Evolutionary conservation across 1,139 yeast species (phyloP).

Genomic region (Lodderomyces theae): DNA sequence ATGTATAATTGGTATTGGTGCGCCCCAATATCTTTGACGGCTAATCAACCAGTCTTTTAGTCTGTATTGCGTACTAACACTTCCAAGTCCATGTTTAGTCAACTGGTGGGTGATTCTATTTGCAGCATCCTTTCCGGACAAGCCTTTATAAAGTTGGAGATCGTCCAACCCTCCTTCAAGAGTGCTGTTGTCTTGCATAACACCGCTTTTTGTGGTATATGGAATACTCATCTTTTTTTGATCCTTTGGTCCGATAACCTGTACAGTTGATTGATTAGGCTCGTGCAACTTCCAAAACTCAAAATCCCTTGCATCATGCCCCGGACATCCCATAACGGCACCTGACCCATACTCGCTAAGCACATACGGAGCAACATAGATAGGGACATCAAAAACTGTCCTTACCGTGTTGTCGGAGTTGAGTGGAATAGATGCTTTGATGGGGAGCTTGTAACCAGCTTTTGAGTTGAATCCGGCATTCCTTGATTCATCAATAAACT

Average conservation of each 20-base stretch:
- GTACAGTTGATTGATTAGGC: constrained; percentile 41
- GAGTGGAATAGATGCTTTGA: constrained; percentile 64
- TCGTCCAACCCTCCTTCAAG: constrained; percentile 27
- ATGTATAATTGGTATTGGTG: constrained; percentile 93
- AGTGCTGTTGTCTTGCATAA: constrained; percentile 37
- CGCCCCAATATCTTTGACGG: constrained; percentile 97
- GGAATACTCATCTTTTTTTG: constrained; percentile 30
- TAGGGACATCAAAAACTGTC: constrained; percentile 48
- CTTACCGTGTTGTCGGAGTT: constrained; percentile 23
- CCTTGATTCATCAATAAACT: constrained; percentile 43
- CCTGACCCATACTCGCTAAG: constrained; percentile 80
- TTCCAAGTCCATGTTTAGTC: constrained; percentile 39
- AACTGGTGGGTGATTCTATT: constrained; percentile 44
- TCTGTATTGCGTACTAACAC: constrained; percentile 51
- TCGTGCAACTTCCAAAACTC: constrained; percentile 72
- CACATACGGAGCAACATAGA: constrained; percentile 90
- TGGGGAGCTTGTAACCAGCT: constrained; percentile 55
- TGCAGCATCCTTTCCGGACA: constrained; percentile 52
- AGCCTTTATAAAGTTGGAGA: constrained; percentile 53
- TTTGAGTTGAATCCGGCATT: constrained; percentile 50
- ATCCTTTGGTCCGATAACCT: constrained; percentile 42
- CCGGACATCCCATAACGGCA: constrained; percentile 98
- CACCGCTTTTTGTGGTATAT: constrained; percentile 52
- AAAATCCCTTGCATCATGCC: constrained; percentile 80
- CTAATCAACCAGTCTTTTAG: constrained; percentile 92